Conservation (phyloP, 441 rosid species). For the Populus tomentosa region DNA sequence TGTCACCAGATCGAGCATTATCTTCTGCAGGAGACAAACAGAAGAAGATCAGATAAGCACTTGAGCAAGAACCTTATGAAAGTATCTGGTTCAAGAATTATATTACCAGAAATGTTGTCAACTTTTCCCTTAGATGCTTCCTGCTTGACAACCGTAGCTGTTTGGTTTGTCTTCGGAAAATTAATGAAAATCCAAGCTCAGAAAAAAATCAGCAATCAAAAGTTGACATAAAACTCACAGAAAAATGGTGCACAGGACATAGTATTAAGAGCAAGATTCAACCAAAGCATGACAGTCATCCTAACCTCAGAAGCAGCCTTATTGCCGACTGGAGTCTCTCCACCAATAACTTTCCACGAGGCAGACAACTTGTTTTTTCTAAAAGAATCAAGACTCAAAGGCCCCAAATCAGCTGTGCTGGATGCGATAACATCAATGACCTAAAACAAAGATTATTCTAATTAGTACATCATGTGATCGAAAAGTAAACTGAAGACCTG, state of each 20-base stretch:
- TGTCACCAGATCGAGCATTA: conserved; percentile 38
- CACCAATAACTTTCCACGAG: conserved; percentile 61
- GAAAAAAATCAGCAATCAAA: conserved; percentile 17
- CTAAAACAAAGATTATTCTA: conserved; percentile 30
- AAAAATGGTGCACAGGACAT: conserved; percentile 6
- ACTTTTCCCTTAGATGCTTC: conserved; percentile 38
- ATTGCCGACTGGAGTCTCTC: conserved; percentile 31
- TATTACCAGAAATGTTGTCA: conserved; percentile 30
- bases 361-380: conserved; percentile 69
- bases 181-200: conserved; percentile 10
- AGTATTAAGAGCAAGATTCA: neutral
- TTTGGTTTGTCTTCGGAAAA: conserved; percentile 37
- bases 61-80: conserved; percentile 17
- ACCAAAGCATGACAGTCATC: conserved; percentile 14
- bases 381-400: conserved; percentile 76
- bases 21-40: conserved; percentile 37
- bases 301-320: conserved; percentile 50
- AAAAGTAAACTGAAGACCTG: neutral
- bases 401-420: conserved; percentile 82
- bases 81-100: conserved; percentile 6
- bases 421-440: conserved; percentile 63
- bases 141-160: conserved; percentile 30
- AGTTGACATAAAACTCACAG: conserved; percentile 6
- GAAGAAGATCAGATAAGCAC: conserved; percentile 18
- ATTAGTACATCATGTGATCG: neutral